Conservation (phyloP, 768 basidiomycete species). For the Rickenella mellea region DNA sequence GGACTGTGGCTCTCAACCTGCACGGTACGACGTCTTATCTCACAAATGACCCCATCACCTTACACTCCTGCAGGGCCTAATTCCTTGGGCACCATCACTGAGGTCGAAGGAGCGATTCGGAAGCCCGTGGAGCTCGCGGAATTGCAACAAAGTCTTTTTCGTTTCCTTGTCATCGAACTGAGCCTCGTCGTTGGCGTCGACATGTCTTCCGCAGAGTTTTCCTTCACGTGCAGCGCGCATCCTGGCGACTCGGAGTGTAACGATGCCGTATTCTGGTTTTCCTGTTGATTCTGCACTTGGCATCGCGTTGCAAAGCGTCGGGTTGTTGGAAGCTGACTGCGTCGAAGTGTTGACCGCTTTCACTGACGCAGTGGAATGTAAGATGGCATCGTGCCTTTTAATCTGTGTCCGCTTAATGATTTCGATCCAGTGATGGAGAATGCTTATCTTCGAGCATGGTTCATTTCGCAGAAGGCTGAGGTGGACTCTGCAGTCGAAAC, state of each 20-base stretch:
- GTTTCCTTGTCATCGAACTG: slow-evolving; percentile 86
- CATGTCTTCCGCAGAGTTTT: slow-evolving; percentile 91
- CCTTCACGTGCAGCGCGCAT: slow-evolving; percentile 81
- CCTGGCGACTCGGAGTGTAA: slow-evolving; percentile 63
- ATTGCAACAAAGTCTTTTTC: slow-evolving; percentile 69
- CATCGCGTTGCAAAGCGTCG: slow-evolving; percentile 67
- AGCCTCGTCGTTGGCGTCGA: slow-evolving; percentile 84
- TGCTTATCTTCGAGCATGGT: slow-evolving; percentile 78
- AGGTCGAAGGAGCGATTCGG: slow-evolving; percentile 83
- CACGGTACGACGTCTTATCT: slow-evolving; percentile 47
- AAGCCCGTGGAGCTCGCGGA: slow-evolving; percentile 58
- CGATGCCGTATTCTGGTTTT: slow-evolving; percentile 85
- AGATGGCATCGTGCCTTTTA: slow-evolving; percentile 27
- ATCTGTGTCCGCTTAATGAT: slow-evolving; percentile 1
- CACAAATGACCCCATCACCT: not conserved
- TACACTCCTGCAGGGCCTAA: slow-evolving; percentile 51
- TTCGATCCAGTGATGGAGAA: slow-evolving; percentile 81
- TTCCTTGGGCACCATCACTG: slow-evolving; percentile 88
- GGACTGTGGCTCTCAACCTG: slow-evolving; percentile 79
- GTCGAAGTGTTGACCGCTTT: slow-evolving; percentile 78
- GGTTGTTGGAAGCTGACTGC: slow-evolving; percentile 62
- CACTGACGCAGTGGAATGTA: slow-evolving; percentile 91
- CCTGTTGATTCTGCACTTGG: slow-evolving; percentile 53
- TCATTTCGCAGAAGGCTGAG: slow-evolving; percentile 54
- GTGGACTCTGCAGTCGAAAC: slow-evolving; percentile 31